These are phyloP conservation scores for Sutorius eximius DNA, from an alignment of 1,284 basidiomycete species.

Conservation along the genomic window DNA sequence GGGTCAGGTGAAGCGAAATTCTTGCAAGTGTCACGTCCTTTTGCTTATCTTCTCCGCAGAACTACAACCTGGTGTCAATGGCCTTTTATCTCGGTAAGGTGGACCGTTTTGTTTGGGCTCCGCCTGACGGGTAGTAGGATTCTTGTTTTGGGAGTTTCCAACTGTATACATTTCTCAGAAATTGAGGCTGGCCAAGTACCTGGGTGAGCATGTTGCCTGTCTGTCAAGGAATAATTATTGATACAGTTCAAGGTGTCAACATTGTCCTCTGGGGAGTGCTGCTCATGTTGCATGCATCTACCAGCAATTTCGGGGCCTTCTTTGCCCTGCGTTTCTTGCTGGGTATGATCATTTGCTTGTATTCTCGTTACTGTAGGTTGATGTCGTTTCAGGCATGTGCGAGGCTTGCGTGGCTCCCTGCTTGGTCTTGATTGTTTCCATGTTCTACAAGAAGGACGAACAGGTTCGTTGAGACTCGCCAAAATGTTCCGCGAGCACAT, in stretches of 20 bases:
- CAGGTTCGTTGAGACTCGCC: conserved; percentile 40
- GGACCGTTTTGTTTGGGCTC: background rate
- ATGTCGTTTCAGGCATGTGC: conserved; percentile 52
- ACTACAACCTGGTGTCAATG: conserved; percentile 66
- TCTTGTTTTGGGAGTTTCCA: conserved; percentile 64
- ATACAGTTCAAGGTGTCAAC: conserved; percentile 46
- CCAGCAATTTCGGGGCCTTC: conserved; percentile 58
- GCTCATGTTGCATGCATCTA: conserved; percentile 60
- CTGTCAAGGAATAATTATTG: background rate
- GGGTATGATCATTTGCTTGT: conserved; percentile 36
- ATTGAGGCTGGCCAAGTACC: conserved; percentile 59
- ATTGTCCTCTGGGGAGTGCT: conserved; percentile 62
- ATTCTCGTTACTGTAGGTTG: background rate
- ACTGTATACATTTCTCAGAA: conserved; percentile 67
- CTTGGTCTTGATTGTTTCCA: conserved; percentile 62
- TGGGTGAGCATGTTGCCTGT: conserved; percentile 40
- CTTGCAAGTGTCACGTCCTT: background rate
- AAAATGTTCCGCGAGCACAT: background rate
- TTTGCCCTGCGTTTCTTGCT: conserved; percentile 63
- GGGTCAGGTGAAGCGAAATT: conserved; percentile 47
- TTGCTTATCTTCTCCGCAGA: conserved; percentile 31
- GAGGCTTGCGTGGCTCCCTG: conserved; percentile 65
- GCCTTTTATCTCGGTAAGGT: conserved; percentile 44
- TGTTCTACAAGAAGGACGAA: conserved; percentile 72
- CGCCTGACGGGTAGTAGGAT: conserved; percentile 40